phyloP scores from a whole-genome alignment of 1,284 basidiomycete genomes.

The Trametes sp. region DNA sequence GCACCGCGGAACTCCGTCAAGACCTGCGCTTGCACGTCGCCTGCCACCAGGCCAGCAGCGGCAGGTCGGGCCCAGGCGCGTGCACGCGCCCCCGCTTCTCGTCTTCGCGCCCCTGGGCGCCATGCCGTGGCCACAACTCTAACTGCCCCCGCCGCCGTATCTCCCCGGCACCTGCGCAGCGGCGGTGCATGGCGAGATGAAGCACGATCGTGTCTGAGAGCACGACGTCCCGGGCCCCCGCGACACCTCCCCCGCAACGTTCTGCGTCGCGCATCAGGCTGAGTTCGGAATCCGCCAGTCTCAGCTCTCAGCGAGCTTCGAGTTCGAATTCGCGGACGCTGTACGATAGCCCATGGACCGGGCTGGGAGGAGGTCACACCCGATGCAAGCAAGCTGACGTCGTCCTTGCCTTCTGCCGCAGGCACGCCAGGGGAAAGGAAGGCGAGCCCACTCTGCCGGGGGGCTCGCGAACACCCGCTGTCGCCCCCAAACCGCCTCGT shows the following conservation, averaged over 20 bases:
- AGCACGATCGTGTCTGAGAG: background rate
- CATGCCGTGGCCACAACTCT: background rate
- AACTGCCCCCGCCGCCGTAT: background rate
- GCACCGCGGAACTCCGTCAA: background rate
- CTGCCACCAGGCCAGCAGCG: background rate
- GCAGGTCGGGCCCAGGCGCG: background rate
- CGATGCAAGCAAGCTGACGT: background rate
- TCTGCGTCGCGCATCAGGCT: too few species aligned
- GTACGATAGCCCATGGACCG: background rate
- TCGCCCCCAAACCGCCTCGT: slow-evolving; percentile 5
- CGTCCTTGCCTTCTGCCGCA: background rate
- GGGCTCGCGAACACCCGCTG: background rate
- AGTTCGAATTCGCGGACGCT: background rate
- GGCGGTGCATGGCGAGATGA: background rate
- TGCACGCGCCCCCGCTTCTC: background rate
- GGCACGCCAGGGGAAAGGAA: background rate
- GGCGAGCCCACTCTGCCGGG: background rate
- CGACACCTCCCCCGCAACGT: background rate
- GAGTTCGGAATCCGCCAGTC: too few species aligned
- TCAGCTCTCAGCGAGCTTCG: background rate
- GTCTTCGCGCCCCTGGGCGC: background rate
- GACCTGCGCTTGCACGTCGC: background rate
- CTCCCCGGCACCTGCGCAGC: background rate
- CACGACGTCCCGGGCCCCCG: background rate
- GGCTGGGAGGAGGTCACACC: background rate